Conservation (phyloP, 2,329 filamentous ascomycete genomes). For the Fusarium continuum region DNA sequence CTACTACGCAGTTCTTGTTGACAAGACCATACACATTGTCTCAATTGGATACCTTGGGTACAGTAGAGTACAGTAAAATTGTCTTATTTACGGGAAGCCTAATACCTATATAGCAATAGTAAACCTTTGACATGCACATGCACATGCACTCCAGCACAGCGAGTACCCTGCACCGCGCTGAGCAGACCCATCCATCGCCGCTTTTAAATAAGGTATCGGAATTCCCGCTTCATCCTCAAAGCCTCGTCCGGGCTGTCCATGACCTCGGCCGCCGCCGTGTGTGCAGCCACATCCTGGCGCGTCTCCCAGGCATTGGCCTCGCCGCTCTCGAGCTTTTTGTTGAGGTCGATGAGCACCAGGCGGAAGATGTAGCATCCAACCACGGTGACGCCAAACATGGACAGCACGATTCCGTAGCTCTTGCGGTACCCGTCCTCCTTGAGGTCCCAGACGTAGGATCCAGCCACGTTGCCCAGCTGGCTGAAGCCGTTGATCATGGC, state of each 20-base stretch:
- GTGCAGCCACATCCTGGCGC: constrained; percentile 50
- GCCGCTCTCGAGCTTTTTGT: constrained; percentile 57
- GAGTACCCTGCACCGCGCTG: no score
- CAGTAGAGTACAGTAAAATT: not conserved
- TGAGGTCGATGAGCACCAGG: constrained; percentile 56
- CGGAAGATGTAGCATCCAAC: constrained; percentile 60
- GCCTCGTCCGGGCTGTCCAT: constrained; percentile 56
- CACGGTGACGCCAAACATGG: constrained; percentile 70
- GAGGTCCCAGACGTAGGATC: constrained; percentile 70
- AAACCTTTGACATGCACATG: constrained; percentile 4
- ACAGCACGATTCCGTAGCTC: constrained; percentile 71
- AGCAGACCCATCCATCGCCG: not conserved
- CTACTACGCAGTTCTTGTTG: constrained; percentile 13
- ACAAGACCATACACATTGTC: not conserved
- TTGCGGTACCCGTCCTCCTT: constrained; percentile 68
- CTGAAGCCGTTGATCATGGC: constrained; percentile 68
- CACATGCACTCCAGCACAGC: no score
- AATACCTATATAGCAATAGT: no score
- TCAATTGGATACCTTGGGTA: not conserved
- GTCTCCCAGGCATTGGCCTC: constrained; percentile 51
- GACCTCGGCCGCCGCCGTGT: constrained; percentile 52
- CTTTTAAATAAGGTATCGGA: constrained; percentile 57
- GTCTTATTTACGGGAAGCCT: not conserved
- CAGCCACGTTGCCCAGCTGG: constrained; percentile 67
- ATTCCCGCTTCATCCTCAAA: constrained; percentile 56